Percentiles rank a stretch among this genome's conserved stretches.
Conservation (phyloP, 352 stramenopile species). For the Phytopythium mirpurense region DNA sequence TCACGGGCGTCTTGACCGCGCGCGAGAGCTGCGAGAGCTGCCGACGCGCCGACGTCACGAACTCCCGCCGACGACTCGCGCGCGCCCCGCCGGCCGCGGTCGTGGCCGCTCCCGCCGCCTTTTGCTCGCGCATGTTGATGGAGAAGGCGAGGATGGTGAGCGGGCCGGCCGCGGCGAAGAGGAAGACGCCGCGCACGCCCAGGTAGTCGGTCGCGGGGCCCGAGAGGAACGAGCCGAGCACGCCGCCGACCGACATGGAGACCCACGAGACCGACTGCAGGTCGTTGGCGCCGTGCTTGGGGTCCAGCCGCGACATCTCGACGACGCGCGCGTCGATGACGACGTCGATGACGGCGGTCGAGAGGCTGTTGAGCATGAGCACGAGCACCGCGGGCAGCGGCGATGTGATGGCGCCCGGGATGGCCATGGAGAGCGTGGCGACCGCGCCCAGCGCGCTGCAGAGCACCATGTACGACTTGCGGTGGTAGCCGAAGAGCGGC, state of each 20-base stretch:
- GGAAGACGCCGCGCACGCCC: conserved; percentile 90
- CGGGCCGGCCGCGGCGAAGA: conserved; percentile 86
- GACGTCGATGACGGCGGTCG: conserved; percentile 93
- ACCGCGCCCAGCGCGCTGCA: conserved; percentile 64
- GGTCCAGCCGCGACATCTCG: conserved; percentile 88
- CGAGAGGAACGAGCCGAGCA: conserved; percentile 91
- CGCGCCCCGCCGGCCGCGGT: neutral
- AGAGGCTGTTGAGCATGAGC: conserved; percentile 80
- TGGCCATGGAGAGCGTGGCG: conserved; percentile 52
- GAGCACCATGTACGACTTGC: conserved; percentile 94
- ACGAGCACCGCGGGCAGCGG: conserved; percentile 47
- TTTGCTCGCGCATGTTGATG: conserved; percentile 84
- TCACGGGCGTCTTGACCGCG: conserved; percentile 82
- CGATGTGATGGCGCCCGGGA: conserved; percentile 52
- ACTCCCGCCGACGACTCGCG: conserved; percentile 20
- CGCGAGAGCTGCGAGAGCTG: conserved; percentile 64
- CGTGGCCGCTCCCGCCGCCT: conserved; percentile 9
- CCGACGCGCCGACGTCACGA: conserved; percentile 39
- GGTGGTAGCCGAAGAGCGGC: conserved; percentile 91
- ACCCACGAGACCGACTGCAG: conserved; percentile 95
- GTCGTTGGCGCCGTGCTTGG: conserved; percentile 86
- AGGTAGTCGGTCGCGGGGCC: conserved; percentile 89
- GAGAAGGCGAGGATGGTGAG: conserved; percentile 89
- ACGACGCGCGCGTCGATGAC: conserved; percentile 96
- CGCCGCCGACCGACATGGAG: conserved; percentile 88